These are phyloP conservation scores for Ramaria sp. DNA, from an alignment of 768 basidiomycete species.

Conservation along the genomic window DNA sequence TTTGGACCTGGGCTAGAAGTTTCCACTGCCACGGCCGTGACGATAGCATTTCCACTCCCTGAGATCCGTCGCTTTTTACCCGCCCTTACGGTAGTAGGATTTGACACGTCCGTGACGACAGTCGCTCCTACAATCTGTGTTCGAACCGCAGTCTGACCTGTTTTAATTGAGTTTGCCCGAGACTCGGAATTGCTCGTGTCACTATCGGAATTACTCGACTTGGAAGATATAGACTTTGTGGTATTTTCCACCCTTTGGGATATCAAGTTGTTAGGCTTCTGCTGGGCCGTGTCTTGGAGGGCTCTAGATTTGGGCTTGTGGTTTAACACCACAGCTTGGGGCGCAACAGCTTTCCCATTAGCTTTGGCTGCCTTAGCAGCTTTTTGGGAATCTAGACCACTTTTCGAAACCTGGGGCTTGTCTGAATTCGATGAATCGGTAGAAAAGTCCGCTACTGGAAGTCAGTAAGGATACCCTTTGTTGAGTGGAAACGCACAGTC, in stretches of 20 bases:
- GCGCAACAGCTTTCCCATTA: not conserved
- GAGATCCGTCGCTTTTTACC: constrained; percentile 51
- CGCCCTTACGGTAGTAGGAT: constrained; percentile 18
- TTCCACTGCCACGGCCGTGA: not conserved
- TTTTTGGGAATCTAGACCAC: not conserved
- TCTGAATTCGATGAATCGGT: not conserved
- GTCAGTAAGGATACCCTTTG: not conserved
- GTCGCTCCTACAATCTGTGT: not conserved
- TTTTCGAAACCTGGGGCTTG: not conserved
- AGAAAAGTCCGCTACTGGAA: not conserved
- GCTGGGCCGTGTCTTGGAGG: not conserved
- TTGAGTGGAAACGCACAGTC: constrained; percentile 2
- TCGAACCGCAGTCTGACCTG: not conserved
- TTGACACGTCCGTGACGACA: constrained; percentile 7
- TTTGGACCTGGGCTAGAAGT: not conserved
- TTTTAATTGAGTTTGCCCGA: not conserved
- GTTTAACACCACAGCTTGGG: not conserved
- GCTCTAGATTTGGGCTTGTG: not conserved
- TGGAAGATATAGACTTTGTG: not conserved
- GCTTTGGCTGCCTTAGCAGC: not conserved
- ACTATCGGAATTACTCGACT: not conserved
- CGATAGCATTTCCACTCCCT: not conserved
- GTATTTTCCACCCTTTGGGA: not conserved
- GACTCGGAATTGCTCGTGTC: not conserved
- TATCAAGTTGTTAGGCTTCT: too few relatives aligned